These are phyloP conservation scores for Globisporangium mamillatum DNA, from an alignment of 352 stramenopile genomes.

Conservation along the genomic window DNA sequence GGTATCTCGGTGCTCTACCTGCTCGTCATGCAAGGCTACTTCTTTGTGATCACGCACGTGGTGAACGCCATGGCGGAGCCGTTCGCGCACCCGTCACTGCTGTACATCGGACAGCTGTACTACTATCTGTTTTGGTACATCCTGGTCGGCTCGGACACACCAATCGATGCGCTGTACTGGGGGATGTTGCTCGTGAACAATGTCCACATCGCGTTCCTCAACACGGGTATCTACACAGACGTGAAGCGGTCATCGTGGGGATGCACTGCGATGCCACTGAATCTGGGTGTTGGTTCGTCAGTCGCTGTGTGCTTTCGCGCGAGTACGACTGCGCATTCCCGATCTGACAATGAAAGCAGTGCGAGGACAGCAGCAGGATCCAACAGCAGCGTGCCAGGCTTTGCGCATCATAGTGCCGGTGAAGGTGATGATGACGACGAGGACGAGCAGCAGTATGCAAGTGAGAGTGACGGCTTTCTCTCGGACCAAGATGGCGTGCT, in stretches of 20 bases:
- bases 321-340: slow-evolving; percentile 28
- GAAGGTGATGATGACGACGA: background rate
- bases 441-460: slow-evolving; percentile 13
- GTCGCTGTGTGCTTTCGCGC: slow-evolving; percentile 62
- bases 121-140: slow-evolving; percentile 90
- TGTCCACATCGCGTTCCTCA: slow-evolving; percentile 83
- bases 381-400: background rate
- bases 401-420: background rate
- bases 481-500: slow-evolving; percentile 15
- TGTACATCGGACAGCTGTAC: slow-evolving; percentile 85
- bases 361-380: slow-evolving; percentile 4
- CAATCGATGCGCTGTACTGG: slow-evolving; percentile 81
- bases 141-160: slow-evolving; percentile 72
- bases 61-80: slow-evolving; percentile 82
- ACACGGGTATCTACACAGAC: slow-evolving; percentile 84
- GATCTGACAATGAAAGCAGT: slow-evolving; percentile 18
- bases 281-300: slow-evolving; percentile 44
- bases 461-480: slow-evolving; percentile 18
- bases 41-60: slow-evolving; percentile 78
- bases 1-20: slow-evolving; percentile 74
- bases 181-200: slow-evolving; percentile 84
- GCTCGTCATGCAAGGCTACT: slow-evolving; percentile 81
- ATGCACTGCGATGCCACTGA: slow-evolving; percentile 42
- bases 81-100: slow-evolving; percentile 73
- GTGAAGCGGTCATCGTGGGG: slow-evolving; percentile 62